A percentile compares a stretch with the other conserved stretches of the same genome.
Evolutionary conservation across 2,329 filamentous ascomycete species (phyloP).

Genomic region (Fusarium sp.): DNA sequence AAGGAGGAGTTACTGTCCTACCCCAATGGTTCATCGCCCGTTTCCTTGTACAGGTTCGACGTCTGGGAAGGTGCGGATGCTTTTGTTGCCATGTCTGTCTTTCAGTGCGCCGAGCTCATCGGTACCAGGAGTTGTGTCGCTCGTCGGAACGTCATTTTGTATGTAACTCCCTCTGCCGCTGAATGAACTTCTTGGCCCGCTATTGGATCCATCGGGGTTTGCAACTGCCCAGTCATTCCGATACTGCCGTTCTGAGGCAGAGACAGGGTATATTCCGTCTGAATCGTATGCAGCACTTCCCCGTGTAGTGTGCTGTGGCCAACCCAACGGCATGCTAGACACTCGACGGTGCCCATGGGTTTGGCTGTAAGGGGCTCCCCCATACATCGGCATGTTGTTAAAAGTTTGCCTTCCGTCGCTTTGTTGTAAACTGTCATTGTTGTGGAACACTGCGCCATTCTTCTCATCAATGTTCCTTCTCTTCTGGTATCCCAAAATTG

Average conservation of each 20-base stretch:
- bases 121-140: slow-evolving; percentile 2
- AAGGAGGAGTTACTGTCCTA: slow-evolving; percentile 14
- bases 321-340: slow-evolving; percentile 55
- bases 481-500: slow-evolving; percentile 36
- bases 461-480: slow-evolving; percentile 44
- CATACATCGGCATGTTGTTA: slow-evolving; percentile 23
- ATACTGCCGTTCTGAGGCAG: slow-evolving; percentile 27
- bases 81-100: neutral
- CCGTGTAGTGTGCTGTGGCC: slow-evolving; percentile 52
- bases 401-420: slow-evolving; percentile 35
- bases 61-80: neutral
- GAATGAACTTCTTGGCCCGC: slow-evolving; percentile 10
- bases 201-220: slow-evolving; percentile 17
- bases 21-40: slow-evolving; percentile 9
- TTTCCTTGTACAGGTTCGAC: neutral
- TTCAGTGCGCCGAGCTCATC: neutral
- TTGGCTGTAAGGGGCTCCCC: slow-evolving; percentile 40
- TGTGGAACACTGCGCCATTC: slow-evolving; percentile 15
- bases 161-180: slow-evolving; percentile 15
- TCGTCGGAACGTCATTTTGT: slow-evolving; percentile 1
- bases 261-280: slow-evolving; percentile 30
- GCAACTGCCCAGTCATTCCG: slow-evolving; percentile 28
- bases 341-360: slow-evolving; percentile 41
- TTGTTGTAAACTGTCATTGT: slow-evolving; percentile 40
- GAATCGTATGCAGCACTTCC: slow-evolving; percentile 36